Evolutionary conservation across 2,329 filamentous ascomycete genomes (phyloP).

Genomic region (Cadophora sp.): DNA sequence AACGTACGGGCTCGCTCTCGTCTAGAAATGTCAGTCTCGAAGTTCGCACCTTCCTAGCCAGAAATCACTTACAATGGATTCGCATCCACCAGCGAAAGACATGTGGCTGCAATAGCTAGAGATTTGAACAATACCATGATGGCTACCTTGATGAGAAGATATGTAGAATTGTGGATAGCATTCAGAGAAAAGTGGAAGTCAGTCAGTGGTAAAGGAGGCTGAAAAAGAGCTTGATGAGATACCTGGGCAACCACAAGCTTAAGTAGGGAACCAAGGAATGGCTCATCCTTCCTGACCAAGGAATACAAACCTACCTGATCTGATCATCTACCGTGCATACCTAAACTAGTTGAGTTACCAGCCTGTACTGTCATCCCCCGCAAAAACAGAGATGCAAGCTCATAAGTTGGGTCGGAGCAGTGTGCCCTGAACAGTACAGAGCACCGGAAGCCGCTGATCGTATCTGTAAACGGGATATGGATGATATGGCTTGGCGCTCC

Average conservation of each 20-base stretch:
- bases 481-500: slow-evolving; percentile 1
- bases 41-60: slow-evolving; percentile 11
- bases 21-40: slow-evolving; percentile 4
- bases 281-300: slow-evolving; percentile 1
- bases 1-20: slow-evolving; percentile 12
- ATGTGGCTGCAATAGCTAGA: slow-evolving; percentile 28
- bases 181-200: neutral
- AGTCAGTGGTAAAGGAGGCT: neutral
- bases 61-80: slow-evolving; percentile 34
- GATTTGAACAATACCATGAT: slow-evolving; percentile 27
- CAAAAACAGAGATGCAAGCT: neutral
- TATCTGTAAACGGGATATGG: slow-evolving; percentile 16
- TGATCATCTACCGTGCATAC: slow-evolving; percentile 12
- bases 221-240: neutral
- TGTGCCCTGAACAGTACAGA: neutral
- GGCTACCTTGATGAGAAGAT: neutral
- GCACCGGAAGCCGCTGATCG: slow-evolving; percentile 13
- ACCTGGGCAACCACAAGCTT: slow-evolving; percentile 18
- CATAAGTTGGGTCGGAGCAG: neutral
- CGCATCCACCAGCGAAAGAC: slow-evolving; percentile 27
- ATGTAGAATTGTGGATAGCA: neutral
- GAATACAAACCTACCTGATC: neutral
- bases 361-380: neutral
- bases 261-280: slow-evolving; percentile 10
- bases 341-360: neutral